Base-by-base conservation (phyloP, 306 rosid species). In the Arachis stenosperma region DNA sequence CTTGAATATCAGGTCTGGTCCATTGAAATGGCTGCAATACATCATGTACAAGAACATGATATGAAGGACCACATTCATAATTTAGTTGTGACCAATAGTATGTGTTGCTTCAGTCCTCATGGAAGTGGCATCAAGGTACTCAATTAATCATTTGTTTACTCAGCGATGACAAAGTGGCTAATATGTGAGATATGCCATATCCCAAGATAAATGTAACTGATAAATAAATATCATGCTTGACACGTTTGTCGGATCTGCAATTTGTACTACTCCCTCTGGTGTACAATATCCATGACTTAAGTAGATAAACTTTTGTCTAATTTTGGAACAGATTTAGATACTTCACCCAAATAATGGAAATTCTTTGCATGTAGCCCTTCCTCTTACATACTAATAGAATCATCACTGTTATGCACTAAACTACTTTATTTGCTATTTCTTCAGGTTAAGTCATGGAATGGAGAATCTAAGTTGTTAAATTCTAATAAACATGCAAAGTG, bases 41-140 rank as follows among this genome's bases (percentile, higher is more conserved):
- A 88, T 66, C 85, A 89, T 62, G 76, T 81, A 50, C 88, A 88
- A 80, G 86, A 84, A 62, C 86, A 83, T 39, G 94, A 93, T 36
- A 80, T 86, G 96, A 93, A 93, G 87, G 98, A 88, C 70, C 98
- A 89, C 61, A 85, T 93, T 81, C 94, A 84, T 69, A 88, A 81
- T 66, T 65, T 91, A 48, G 85, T 77, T 36, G 82, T 93, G 67
- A 67, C 82, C 64, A 80, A 84, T 29, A 79, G 78, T 71, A 50
- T 81, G 68, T 77, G 78, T 44, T 89, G 92, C 86, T 89, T 86
- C 89, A 83, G 88, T 77, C 86, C 97, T 42, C 97, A 89, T 48
- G 91, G 96, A 48, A 61, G 75, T 60, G 96, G 97, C 68, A 63
- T 89, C 75, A 90, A 88, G 98, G 98, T 89, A 84, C 43, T 58